Percentiles rank a stretch among this genome's conserved stretches.
Evolutionary conservation across 129 eudicot genomes (phyloP).

Genomic region (Pseudognaphalium luteoalbum): DNA sequence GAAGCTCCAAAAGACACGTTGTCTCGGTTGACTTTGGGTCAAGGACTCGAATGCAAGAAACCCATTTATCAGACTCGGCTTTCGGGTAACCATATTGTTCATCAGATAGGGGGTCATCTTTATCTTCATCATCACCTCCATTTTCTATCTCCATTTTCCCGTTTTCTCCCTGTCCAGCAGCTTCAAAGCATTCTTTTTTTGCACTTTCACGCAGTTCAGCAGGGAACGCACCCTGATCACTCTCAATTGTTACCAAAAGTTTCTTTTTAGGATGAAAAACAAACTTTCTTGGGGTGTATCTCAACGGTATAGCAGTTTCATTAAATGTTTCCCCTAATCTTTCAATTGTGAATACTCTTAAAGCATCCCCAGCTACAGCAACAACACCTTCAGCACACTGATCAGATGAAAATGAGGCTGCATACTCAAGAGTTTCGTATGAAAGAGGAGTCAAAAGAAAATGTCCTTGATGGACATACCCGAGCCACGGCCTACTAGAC

Average conservation of each 20-base stretch:
- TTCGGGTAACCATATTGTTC: constrained; percentile 98
- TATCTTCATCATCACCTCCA: constrained; percentile 84
- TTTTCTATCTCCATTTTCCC: constrained; percentile 82
- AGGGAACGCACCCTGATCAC: constrained; percentile 92
- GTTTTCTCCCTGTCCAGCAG: constrained; percentile 82
- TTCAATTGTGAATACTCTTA: constrained; percentile 90
- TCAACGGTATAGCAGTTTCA: constrained; percentile 85
- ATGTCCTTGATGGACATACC: constrained; percentile 96
- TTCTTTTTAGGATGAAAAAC: constrained; percentile 88
- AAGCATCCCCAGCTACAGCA: constrained; percentile 96
- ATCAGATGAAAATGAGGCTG: constrained; percentile 95
- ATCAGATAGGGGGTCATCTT: constrained; percentile 78
- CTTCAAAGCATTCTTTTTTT: constrained; percentile 81
- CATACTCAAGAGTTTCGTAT: constrained; percentile 87
- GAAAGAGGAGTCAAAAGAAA: constrained; percentile 92
- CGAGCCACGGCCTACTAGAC: constrained; percentile 99
- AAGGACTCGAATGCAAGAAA: constrained; percentile 93
- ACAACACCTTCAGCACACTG: constrained; percentile 99
- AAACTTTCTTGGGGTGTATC: constrained; percentile 96
- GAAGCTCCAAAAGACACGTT: constrained; percentile 87
- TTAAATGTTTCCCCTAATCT: constrained; percentile 95
- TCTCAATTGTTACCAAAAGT: constrained; percentile 80
- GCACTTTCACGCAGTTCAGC: constrained; percentile 97
- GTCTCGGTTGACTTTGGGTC: constrained; percentile 88
- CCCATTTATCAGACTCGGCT: constrained; percentile 93